Percentiles rank a stretch among this genome's conserved stretches.
These are phyloP conservation scores for Piedraia hortae DNA, from an alignment of 2,329 filamentous ascomycete species.

Conservation along the genomic window DNA sequence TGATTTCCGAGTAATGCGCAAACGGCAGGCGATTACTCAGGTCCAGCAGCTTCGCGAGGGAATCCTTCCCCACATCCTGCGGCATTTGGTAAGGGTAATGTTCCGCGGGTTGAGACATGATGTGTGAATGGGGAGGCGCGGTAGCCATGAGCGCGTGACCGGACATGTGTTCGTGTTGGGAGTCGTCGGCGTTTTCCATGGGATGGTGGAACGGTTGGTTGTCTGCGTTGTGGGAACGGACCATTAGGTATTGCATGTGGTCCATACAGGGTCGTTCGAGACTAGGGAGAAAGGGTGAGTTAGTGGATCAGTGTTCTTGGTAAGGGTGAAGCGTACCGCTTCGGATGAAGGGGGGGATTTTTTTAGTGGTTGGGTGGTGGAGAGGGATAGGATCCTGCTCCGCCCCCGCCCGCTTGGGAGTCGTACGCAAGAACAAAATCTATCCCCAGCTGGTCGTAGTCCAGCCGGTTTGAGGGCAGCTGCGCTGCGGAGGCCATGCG, in stretches of 20 bases:
- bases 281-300: slow-evolving; percentile 17
- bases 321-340: slow-evolving; percentile 3
- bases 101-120: slow-evolving; percentile 26
- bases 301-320: slow-evolving; percentile 5
- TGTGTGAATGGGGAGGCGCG: slow-evolving; percentile 46
- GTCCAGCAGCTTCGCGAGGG: slow-evolving; percentile 57
- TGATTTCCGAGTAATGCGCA: slow-evolving; percentile 50
- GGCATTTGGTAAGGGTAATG: slow-evolving; percentile 45
- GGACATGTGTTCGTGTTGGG: slow-evolving; percentile 32
- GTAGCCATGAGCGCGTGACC: slow-evolving; percentile 87
- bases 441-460: slow-evolving; percentile 62
- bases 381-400: slow-evolving; percentile 28
- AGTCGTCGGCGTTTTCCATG: slow-evolving; percentile 18
- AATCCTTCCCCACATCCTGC: slow-evolving; percentile 40
- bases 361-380: slow-evolving; percentile 23
- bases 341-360: background rate
- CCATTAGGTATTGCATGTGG: slow-evolving; percentile 56
- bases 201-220: slow-evolving; percentile 12
- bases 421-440: slow-evolving; percentile 80
- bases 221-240: slow-evolving; percentile 22
- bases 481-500: slow-evolving; percentile 7
- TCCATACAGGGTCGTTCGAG: slow-evolving; percentile 86
- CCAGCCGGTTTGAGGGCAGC: slow-evolving; percentile 21
- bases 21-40: slow-evolving; percentile 59
- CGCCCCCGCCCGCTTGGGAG: slow-evolving; percentile 11